Base-by-base conservation (phyloP, 1,284 basidiomycete species). In the Dichomitus squalens region DNA sequence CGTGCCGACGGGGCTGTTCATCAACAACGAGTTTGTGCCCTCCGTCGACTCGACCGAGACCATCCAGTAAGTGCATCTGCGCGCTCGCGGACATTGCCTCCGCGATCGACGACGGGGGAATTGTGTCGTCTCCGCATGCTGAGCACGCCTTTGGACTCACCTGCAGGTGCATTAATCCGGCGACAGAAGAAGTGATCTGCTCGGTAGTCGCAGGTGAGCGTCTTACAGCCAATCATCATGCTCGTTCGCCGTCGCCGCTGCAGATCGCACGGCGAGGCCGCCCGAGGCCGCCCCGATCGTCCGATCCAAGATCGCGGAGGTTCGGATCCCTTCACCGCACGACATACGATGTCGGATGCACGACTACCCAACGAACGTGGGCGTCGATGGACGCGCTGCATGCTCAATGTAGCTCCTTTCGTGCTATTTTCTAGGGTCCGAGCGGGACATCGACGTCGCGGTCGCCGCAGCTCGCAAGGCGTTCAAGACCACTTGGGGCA, bases 401-500 rank as follows among this genome's bases (percentile, higher is more conserved):
- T n/a, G 16, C 41, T 44, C 14, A 44, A 44, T n/a, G 25, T 44
- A 7, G 9, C 14, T n/a, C 14, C 2, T 44, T 12, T 44, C 23
- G 16, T 8, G 18, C 14, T 18, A 29, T 38, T 52, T 60, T 65
- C 58, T 69, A 92, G 92, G 76, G 46, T 92, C 84, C 59, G 76
- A 70, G 47, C 87, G 86, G 71, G 94, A 96, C 72, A 87, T 96
- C 65, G 90, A 96, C 69, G 70, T 78, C 40, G 94, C 94, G 7
- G 94, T 96, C 49, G 81, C 83, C 21, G 91, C 93, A 16, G 95
- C 95, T 29, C 85, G 94, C 63, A 78, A 84, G 53, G 93, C 95
- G 4, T 94, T 93, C 79, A 86, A 89, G 60, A 92, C 88, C 7
- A 88, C 89, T 29, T 97, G 95, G 95, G 95, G 95, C 16, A 88